Base-by-base conservation (phyloP, 2,329 filamentous ascomycete species). In the Trichophaea hybrida region DNA sequence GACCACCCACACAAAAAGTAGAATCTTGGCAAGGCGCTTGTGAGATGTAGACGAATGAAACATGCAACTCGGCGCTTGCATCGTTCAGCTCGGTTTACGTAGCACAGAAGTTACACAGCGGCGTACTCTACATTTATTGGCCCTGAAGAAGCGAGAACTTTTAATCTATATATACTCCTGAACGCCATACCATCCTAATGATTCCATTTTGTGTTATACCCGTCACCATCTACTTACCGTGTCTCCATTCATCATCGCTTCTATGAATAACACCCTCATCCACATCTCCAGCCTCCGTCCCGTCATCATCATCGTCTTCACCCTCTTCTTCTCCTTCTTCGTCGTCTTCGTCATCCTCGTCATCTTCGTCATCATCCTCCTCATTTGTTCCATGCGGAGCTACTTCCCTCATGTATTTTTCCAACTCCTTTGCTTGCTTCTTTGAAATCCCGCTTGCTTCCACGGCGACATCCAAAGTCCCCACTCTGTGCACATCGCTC, bases 361-460 rank as follows among this genome's bases (percentile, higher is more conserved):
- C 68, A 3, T 66, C 71, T 3, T 73, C 73, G 1, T 72, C 74
- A 5, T 70, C 71, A 1, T 70, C 72, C 6, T 71, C 72, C 5
- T 72, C 72, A 48, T 71, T 68, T 56, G 75, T 73, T 70, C 51
- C 71, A 63, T 44, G 76, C 35, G 35, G 8, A 76, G 63, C 80
- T 50, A 83, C 77, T 56, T 83, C 80, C 70, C 89, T 85, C 74
- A 98, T 93, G 65, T 94, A 95, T 7, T 81, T 80, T 70, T 96
- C 93, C 13, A 98, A 75, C 67, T 98, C 93, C 72, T 93, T 94
- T 13, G 88, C 81, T 85, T 96, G 95, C 75, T 95, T 97, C 76
- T 85, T 94, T 17, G 88, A 94, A 72, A 98, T 97, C 0, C 93
- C 93, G 1, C 88, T 94, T 0, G 93, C 93, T 70, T 94, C 86